Evolutionary conservation across 306 rosid species (phyloP).

Genomic region (Clitoria ternatea): DNA sequence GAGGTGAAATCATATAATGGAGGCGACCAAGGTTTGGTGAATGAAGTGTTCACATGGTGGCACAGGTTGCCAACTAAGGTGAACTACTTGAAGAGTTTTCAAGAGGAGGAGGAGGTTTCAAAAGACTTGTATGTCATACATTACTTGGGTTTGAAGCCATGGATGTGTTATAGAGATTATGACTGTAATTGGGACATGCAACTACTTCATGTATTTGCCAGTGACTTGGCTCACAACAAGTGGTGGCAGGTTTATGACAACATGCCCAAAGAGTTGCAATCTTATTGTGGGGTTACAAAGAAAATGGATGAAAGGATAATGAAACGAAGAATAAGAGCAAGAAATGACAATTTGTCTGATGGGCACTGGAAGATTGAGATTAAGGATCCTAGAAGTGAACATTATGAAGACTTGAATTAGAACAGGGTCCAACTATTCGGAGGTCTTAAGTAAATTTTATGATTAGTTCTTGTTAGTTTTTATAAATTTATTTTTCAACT

Average conservation of each 20-base stretch:
- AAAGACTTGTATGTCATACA: conserved; percentile 39
- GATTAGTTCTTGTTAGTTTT: no score
- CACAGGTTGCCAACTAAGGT: conserved; percentile 47
- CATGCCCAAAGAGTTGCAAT: conserved; percentile 41
- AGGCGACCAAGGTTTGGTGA: conserved; percentile 72
- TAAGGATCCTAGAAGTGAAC: conserved; percentile 50
- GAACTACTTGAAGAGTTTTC: conserved; percentile 39
- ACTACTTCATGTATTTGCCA: conserved; percentile 34
- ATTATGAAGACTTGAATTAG: conserved; percentile 5
- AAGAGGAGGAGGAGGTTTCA: background rate
- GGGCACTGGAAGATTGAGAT: conserved; percentile 56
- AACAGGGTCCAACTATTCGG: background rate
- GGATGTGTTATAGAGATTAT: conserved; percentile 71
- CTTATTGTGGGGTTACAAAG: conserved; percentile 51
- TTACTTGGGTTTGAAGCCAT: conserved; percentile 76
- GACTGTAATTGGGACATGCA: conserved; percentile 73
- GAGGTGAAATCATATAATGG: conserved; percentile 52
- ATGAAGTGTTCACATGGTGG: conserved; percentile 75
- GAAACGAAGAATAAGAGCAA: conserved; percentile 40
- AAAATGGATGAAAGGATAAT: conserved; percentile 41
- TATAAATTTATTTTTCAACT: no score
- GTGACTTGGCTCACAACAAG: conserved; percentile 45
- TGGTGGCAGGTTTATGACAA: conserved; percentile 71
- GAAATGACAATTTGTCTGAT: conserved; percentile 26
- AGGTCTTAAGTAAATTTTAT: no score